Conservation (phyloP, 805 yeast species). For the Starmera dryadoides region DNA sequence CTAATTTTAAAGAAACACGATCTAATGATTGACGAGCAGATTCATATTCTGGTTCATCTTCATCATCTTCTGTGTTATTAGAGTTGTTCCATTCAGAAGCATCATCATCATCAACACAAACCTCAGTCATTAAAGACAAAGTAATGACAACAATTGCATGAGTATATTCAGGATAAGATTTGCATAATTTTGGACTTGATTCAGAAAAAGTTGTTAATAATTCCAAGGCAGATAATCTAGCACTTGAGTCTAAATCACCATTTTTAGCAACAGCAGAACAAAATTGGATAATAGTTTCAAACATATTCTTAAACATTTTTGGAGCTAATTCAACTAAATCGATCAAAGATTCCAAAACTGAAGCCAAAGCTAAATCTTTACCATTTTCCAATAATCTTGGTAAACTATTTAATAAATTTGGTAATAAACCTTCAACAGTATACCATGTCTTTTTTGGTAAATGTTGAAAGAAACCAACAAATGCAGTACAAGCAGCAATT, state of each 20-base stretch:
- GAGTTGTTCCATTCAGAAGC: conserved; percentile 81
- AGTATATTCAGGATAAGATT: conserved; percentile 65
- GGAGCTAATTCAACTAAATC: conserved; percentile 93
- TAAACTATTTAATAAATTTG: conserved; percentile 76
- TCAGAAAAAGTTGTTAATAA: conserved; percentile 86
- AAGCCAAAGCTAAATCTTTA: conserved; percentile 73
- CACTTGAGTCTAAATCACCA: conserved; percentile 66
- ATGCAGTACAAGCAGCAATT: conserved; percentile 87
- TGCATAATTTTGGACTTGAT: conserved; percentile 93
- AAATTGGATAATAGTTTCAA: conserved; percentile 80
- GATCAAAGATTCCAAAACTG: conserved; percentile 82
- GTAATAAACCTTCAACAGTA: conserved; percentile 68
- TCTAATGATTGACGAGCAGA: conserved; percentile 95
- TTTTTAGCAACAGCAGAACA: conserved; percentile 79
- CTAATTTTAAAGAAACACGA: conserved; percentile 76
- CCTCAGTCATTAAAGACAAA: conserved; percentile 84
- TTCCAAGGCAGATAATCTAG: conserved; percentile 85
- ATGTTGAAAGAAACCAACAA: conserved; percentile 80
- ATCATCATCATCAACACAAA: conserved; percentile 82
- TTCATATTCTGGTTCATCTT: conserved; percentile 79
- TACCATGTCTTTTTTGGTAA: conserved; percentile 79
- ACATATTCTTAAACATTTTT: conserved; percentile 87
- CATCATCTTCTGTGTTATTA: conserved; percentile 73
- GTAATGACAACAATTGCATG: conserved; percentile 65
- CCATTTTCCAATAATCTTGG: conserved; percentile 78